Percentiles rank a stretch among this genome's conserved stretches.
Evolutionary conservation across 805 yeast species (phyloP).

Genomic region (Vanderwaltozyma polyspora): DNA sequence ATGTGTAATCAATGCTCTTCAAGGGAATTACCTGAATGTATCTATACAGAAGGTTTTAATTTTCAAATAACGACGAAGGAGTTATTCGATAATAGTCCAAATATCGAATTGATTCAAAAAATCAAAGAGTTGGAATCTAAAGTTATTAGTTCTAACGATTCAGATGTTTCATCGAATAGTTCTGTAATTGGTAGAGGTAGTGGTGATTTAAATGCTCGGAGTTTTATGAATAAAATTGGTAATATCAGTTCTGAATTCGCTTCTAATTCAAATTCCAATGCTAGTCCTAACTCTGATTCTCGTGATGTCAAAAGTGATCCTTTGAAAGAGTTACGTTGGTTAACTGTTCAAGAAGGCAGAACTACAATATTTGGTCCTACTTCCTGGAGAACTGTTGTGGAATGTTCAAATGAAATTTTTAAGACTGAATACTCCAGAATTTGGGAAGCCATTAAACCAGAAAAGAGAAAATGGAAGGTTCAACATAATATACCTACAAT

Average conservation of each 20-base stretch:
- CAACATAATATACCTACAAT: constrained; percentile 4
- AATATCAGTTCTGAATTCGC: background rate
- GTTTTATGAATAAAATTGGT: constrained; percentile 1
- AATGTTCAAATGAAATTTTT: constrained; percentile 10
- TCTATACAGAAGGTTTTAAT: constrained; percentile 17
- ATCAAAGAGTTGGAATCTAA: constrained; percentile 13
- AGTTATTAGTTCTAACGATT: background rate
- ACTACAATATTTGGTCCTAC: constrained; percentile 22
- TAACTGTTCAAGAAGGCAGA: constrained; percentile 3
- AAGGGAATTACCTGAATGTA: constrained; percentile 23
- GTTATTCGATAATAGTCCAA: constrained; percentile 16
- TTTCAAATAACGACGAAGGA: constrained; percentile 10
- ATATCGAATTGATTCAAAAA: constrained; percentile 13
- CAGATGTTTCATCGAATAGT: background rate
- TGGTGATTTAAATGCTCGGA: constrained; percentile 1
- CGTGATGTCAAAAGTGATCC: background rate
- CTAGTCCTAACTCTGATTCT: background rate
- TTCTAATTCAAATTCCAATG: background rate
- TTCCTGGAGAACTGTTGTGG: constrained; percentile 16
- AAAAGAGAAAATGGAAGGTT: constrained; percentile 10
- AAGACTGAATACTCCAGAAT: constrained; percentile 12
- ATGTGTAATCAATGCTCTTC: constrained; percentile 32
- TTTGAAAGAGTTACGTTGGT: background rate
- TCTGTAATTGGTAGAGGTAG: background rate
- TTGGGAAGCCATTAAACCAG: constrained; percentile 17